Percentiles rank a stretch among this genome's conserved stretches.
Evolutionary conservation across 1,284 basidiomycete genomes (phyloP).

Genomic region (Ceratobasidium sp.): DNA sequence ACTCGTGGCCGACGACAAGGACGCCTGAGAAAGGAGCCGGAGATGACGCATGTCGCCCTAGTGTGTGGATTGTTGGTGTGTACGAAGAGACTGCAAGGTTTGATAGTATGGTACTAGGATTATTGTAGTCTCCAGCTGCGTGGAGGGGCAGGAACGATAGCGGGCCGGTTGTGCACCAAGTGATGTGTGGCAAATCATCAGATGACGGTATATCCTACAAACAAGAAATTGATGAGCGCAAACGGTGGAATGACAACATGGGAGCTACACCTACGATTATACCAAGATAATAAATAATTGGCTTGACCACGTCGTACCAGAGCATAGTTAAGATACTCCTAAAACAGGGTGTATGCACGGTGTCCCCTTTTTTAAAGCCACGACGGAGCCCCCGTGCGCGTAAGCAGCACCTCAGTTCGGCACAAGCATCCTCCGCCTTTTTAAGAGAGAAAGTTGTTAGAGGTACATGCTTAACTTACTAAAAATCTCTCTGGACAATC

Average conservation of each 20-base stretch:
- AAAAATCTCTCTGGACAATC: too few species aligned
- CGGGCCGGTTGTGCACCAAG: background rate
- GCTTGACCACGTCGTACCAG: background rate
- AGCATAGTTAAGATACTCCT: background rate
- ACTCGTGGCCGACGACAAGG: background rate
- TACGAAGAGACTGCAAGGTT: constrained; percentile 11
- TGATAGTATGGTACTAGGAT: background rate
- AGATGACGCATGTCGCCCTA: background rate
- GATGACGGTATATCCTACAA: background rate
- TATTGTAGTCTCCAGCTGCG: background rate
- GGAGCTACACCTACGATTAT: background rate
- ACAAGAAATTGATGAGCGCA: background rate
- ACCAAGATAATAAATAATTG: background rate
- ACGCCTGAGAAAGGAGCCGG: background rate
- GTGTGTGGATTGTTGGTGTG: background rate
- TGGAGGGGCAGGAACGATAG: background rate
- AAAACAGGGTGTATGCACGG: background rate
- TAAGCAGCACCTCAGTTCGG: too few species aligned
- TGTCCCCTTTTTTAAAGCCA: too few species aligned
- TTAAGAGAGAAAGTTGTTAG: too few species aligned
- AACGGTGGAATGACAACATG: background rate
- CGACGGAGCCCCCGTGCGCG: too few species aligned
- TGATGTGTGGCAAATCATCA: background rate
- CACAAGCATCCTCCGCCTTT: too few species aligned
- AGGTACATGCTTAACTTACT: too few species aligned